These are phyloP conservation scores for Xylaria sp. DNA, from an alignment of 2,329 filamentous ascomycete species.

Conservation along the genomic window DNA sequence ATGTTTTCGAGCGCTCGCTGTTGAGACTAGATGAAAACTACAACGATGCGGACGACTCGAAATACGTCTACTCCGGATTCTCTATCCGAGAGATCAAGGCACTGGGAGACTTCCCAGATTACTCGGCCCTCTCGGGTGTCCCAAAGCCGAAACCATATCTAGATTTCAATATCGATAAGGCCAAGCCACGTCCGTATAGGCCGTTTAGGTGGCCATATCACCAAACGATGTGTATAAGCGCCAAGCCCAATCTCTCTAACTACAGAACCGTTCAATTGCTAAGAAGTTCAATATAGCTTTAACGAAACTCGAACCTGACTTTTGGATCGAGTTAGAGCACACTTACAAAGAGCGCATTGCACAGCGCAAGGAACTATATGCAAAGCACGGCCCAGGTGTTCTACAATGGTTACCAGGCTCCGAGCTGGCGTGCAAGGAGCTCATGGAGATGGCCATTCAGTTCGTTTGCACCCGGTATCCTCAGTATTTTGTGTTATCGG, in stretches of 20 bases:
- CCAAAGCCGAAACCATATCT: constrained; percentile 72
- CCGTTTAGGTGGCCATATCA: constrained; percentile 88
- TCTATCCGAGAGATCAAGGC: constrained; percentile 74
- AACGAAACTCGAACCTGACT: constrained; percentile 81
- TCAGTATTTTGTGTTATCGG: constrained; percentile 72
- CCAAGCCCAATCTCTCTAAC: neutral
- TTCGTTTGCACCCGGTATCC: constrained; percentile 84
- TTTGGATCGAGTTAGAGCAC: constrained; percentile 25
- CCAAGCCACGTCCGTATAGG: constrained; percentile 77
- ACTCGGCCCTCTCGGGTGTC: constrained; percentile 78
- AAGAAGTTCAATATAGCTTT: constrained; percentile 63
- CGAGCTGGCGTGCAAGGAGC: constrained; percentile 82
- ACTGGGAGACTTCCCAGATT: constrained; percentile 82
- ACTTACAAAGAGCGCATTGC: constrained; percentile 75
- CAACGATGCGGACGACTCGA: constrained; percentile 46
- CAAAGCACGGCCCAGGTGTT: constrained; percentile 70
- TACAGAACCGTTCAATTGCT: neutral
- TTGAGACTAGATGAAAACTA: constrained; percentile 52
- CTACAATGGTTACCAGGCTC: constrained; percentile 77
- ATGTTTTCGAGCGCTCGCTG: constrained; percentile 42
- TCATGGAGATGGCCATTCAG: constrained; percentile 87
- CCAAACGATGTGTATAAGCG: constrained; percentile 84
- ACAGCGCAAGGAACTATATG: constrained; percentile 73
- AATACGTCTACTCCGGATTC: constrained; percentile 74
- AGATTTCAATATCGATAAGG: constrained; percentile 74